Evolutionary conservation across 2,329 filamentous ascomycete species (phyloP).

Genomic region (Microsporum ferrugineum): DNA sequence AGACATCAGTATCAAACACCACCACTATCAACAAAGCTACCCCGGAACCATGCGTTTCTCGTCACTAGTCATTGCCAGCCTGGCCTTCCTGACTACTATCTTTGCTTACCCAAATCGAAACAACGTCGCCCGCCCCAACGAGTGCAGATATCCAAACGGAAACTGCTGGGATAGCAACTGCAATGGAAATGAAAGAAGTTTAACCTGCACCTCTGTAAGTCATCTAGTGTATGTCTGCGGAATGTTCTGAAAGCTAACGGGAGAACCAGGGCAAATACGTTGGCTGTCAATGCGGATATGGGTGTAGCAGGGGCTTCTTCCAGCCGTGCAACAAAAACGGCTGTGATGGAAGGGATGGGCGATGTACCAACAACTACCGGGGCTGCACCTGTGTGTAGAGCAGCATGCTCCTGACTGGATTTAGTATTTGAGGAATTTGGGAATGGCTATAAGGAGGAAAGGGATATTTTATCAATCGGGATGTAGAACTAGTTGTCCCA

Average conservation of each 20-base stretch:
- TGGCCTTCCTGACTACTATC: slow-evolving; percentile 1
- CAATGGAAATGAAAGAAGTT: slow-evolving; percentile 6
- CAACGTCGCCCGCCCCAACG: not conserved
- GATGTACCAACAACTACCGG: slow-evolving; percentile 11
- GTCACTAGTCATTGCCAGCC: not conserved
- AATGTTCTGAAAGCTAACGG: not conserved
- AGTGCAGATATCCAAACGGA: slow-evolving; percentile 9
- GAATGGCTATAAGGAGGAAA: not conserved
- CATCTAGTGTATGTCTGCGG: not conserved
- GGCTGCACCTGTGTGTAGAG: slow-evolving; percentile 7
- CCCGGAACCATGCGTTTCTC: slow-evolving; percentile 5
- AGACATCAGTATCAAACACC: not conserved
- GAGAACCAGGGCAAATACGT: slow-evolving; percentile 6
- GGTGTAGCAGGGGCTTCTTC: slow-evolving; percentile 6
- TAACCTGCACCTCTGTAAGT: slow-evolving; percentile 9
- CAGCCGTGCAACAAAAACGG: slow-evolving; percentile 10
- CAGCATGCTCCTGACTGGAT: not conserved
- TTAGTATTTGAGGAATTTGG: not conserved
- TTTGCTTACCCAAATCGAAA: slow-evolving; percentile 4
- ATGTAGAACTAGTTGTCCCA: not conserved
- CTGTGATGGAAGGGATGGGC: slow-evolving; percentile 8
- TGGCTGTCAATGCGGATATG: slow-evolving; percentile 10
- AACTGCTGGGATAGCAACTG: slow-evolving; percentile 11
- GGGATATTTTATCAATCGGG: not conserved
- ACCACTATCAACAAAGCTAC: not conserved